Base-by-base conservation (phyloP, 257 asterid genomes). In the Vinca minor region DNA sequence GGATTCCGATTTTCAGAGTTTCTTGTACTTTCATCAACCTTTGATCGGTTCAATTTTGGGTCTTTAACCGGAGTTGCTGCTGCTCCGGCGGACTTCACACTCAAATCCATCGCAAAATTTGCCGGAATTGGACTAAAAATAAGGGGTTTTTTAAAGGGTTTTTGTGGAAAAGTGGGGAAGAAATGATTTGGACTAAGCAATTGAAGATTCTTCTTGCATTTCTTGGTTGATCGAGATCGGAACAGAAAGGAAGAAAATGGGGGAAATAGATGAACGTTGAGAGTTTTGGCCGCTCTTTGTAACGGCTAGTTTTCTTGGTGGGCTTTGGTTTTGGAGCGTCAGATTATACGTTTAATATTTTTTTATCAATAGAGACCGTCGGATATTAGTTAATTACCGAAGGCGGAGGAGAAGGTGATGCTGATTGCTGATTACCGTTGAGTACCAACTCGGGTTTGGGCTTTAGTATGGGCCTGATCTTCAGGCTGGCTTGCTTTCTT, bases 1-100 rank as follows among this genome's bases (percentile, higher is more conserved):
- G 95, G 95, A 69, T 89, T 69, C 25, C 45, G 45, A 74, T 89
- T 86, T 79, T 89, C 94, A 3, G 77, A 72, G 14, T 35, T 46
- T 42, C 69, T 74, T 0, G 69, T 25, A 2, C 59, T 31, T 1
- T 74, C 87, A 44, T 25, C 75, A 11, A 36, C 26, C 72, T 67
- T 85, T 45, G 85, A 81, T 78, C 81, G 59, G 29, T 32, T 45
- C 0, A 34, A 20, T 31, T 68, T 57, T 11, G 70, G 20, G 35
- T 67, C 54, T 38, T 75, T 75, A 11, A 21, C 65, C 14, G 77
- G 80, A 17, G 77, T 71, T n/a, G n/a, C n/a, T 31, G 69, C 55
- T 39, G 52, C 58, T 60, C 70, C 73, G 36, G 68, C 36, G 8
- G 74, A 42, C 62, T 65, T 60, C 52, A 8, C 60, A 39, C 57